Base-by-base conservation (phyloP, 345 rosid species). In the Sonneratia alba region DNA sequence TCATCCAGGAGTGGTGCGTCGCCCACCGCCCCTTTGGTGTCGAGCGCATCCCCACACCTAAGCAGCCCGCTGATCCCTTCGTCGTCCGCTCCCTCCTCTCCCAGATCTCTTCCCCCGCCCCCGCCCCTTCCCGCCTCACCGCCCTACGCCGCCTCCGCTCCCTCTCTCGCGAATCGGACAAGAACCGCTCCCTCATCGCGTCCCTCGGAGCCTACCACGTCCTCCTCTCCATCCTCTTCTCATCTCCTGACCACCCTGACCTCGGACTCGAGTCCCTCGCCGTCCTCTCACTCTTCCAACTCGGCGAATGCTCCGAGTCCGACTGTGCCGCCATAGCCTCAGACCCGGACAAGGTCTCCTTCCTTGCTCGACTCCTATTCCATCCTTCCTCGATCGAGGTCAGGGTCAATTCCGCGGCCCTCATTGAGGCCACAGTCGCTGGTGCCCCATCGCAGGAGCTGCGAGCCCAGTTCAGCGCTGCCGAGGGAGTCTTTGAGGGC, bases 1-100 rank as follows among this genome's bases (percentile, higher is more conserved):
- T 95, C 8, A 95, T 95, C 75, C 99, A 92, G 75, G 97, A 88
- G 40, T 95, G 99, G 99, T 95, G 97, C 78, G 99, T 95, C 40
- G 92, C 92, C 1, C 87, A 95, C 79, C 87, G 92, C 22, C 80
- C 89, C 49, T 85, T 83, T 42, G 98, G 99, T 40, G 76, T 95
- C n/a, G 84, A 88, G 73, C 88, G 99, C 2, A 95, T 95, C 36
- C 99, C 99, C 3, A 95, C 99, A 0, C 99, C 98, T 0, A 95
- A 95, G 68, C 99, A 95, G 67, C 99, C 99, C 10, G 97, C 97
- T 9, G 98, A 95, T 37, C 98, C 97, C 2, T 71, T 78, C 13
- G 19, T 85, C 34, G 91, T 92, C 43, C 86, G 94, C 3, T 73
- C 87, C 27, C 79, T 95, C 0, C 76, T 95, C 53, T 72, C 68